Percentiles rank a stretch among this genome's conserved stretches.
These are phyloP conservation scores for Leishmania tarentolae DNA, from an alignment of 208 protist species.

Conservation along the genomic window DNA sequence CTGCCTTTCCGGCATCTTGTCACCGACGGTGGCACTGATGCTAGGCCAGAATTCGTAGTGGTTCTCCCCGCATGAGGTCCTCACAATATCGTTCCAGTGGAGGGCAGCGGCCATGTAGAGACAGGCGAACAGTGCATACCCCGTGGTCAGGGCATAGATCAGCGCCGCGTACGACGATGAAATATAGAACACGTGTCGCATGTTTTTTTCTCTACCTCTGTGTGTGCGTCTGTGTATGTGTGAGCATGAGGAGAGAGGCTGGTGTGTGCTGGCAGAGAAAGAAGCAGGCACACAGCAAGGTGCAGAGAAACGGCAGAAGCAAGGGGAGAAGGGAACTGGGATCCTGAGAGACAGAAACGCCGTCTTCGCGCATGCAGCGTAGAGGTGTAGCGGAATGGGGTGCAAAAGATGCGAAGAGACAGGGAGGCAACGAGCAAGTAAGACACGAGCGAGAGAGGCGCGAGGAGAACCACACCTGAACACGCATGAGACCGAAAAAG, in stretches of 20 bases:
- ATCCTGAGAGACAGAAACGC: not conserved
- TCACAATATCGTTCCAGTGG: constrained; percentile 56
- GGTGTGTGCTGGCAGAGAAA: not conserved
- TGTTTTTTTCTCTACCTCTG: not conserved
- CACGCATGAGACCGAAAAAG: not conserved
- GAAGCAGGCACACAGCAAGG: not conserved
- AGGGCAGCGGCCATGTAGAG: constrained; percentile 54
- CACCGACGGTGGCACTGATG: constrained; percentile 70
- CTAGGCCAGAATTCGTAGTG: constrained; percentile 82
- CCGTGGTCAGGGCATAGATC: constrained; percentile 54
- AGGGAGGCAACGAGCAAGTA: not conserved
- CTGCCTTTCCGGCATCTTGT: constrained; percentile 74
- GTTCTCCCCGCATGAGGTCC: constrained; percentile 49
- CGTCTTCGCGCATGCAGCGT: not conserved
- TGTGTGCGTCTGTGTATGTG: not conserved
- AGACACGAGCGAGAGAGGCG: not conserved
- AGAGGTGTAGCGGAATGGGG: not conserved
- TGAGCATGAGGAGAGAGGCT: not conserved
- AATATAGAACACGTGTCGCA: constrained; percentile 75
- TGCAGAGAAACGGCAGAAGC: not conserved
- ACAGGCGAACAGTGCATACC: constrained; percentile 41
- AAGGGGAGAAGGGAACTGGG: not conserved
- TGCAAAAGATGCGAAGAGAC: not conserved
- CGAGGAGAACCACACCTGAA: not conserved
- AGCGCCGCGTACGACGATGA: constrained; percentile 67